phyloP scores from a whole-genome alignment of 2,329 filamentous ascomycete species.

The Claviceps purpurea region DNA sequence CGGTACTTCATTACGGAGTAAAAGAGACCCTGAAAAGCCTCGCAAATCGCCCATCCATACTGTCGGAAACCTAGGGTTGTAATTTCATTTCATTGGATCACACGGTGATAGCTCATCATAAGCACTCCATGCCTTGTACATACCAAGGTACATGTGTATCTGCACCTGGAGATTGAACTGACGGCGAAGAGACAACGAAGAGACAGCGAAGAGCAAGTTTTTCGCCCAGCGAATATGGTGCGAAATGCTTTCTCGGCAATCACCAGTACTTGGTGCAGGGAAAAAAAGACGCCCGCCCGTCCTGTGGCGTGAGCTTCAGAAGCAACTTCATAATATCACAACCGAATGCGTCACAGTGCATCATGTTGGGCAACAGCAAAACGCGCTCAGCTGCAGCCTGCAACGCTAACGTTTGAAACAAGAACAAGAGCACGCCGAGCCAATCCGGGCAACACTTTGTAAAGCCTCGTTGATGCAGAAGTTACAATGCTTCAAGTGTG shows the following conservation, averaged over 20 bases:
- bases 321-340: neutral
- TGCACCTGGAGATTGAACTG: neutral
- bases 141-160: neutral
- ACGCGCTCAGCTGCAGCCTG: neutral
- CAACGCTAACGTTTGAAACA: neutral
- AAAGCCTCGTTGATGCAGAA: neutral
- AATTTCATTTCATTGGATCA: neutral
- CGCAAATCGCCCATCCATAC: neutral
- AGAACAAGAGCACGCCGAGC: neutral
- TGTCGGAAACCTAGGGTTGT: neutral
- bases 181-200: too few relatives aligned
- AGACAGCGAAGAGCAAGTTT: too few relatives aligned
- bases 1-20: neutral
- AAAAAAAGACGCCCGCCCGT: too few relatives aligned
- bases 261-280: too few relatives aligned
- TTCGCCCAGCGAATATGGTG: too few relatives aligned
- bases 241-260: too few relatives aligned
- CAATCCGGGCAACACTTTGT: neutral
- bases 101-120: neutral
- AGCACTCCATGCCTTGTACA: neutral
- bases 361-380: neutral
- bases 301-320: neutral
- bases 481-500: too few relatives aligned
- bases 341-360: neutral
- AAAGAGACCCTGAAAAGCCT: neutral